Conservation (phyloP, 164 flowering plant species). For the Houttuynia cordata region DNA sequence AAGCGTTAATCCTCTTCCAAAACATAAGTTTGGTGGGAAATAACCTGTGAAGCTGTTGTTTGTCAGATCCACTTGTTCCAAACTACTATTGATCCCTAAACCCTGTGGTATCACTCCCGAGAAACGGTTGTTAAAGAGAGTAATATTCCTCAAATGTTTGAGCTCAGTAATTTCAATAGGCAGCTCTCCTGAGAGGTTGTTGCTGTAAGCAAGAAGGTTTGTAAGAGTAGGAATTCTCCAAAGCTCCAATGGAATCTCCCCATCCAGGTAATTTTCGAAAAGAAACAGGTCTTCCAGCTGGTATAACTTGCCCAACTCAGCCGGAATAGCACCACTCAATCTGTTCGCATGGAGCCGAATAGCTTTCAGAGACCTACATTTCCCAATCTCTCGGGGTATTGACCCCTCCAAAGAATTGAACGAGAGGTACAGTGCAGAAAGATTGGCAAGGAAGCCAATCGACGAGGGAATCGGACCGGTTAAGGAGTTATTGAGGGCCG, state of each 20-base stretch:
- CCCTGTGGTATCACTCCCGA: conserved; percentile 51
- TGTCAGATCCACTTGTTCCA: conserved; percentile 41
- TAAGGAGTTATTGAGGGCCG: conserved; percentile 26
- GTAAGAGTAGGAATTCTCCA: conserved; percentile 57
- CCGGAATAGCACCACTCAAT: conserved; percentile 52
- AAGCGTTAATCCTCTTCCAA: conserved; percentile 22
- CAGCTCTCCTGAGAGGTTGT: conserved; percentile 49
- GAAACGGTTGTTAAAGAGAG: conserved; percentile 49
- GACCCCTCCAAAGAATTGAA: conserved; percentile 41
- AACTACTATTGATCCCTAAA: conserved; percentile 54
- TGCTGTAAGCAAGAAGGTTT: conserved; percentile 32
- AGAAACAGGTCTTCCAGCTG: conserved; percentile 26
- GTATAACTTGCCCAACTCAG: conserved; percentile 40
- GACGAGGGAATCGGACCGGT: conserved; percentile 55
- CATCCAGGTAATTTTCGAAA: conserved; percentile 38
- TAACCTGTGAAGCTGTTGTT: conserved; percentile 54
- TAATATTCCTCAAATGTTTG: conserved; percentile 26
- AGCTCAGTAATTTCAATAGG: conserved; percentile 48
- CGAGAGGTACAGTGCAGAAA: conserved; percentile 33
- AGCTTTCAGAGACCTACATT: conserved; percentile 37
- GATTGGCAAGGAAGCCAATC: too few relatives aligned
- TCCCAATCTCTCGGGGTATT: conserved; percentile 62
- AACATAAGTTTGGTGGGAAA: conserved; percentile 66
- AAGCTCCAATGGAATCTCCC: conserved; percentile 46
- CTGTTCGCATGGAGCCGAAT: conserved; percentile 31